phyloP scores from a whole-genome alignment of 1,284 basidiomycete genomes.

The Blastosporella zonata region DNA sequence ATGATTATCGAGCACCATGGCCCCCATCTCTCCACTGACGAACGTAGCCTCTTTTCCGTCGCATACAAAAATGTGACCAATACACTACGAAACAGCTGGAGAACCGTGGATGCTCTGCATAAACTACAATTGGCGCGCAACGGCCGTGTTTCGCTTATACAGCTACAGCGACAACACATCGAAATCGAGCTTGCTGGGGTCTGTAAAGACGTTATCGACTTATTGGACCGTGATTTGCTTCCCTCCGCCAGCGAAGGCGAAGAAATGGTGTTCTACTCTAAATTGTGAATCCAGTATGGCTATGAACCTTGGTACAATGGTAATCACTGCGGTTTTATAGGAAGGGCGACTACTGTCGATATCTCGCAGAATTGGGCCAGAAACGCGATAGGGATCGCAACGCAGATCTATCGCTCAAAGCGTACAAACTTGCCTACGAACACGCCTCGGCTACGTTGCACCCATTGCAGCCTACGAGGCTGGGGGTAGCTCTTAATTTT shows the following conservation, averaged over 20 bases:
- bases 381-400: slow-evolving; percentile 45
- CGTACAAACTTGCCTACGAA: slow-evolving; percentile 67
- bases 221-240: slow-evolving; percentile 53
- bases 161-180: slow-evolving; percentile 49
- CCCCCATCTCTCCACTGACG: slow-evolving; percentile 53
- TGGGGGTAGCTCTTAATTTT: slow-evolving; percentile 94
- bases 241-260: slow-evolving; percentile 56
- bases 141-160: slow-evolving; percentile 45
- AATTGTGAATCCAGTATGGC: slow-evolving; percentile 46
- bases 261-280: slow-evolving; percentile 66
- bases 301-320: not conserved
- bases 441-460: slow-evolving; percentile 57
- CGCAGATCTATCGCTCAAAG: slow-evolving; percentile 54
- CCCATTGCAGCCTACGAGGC: slow-evolving; percentile 66
- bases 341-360: slow-evolving; percentile 71
- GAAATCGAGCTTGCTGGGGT: slow-evolving; percentile 53
- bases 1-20: slow-evolving; percentile 46
- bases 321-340: slow-evolving; percentile 29
- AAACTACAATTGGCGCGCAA: slow-evolving; percentile 40
- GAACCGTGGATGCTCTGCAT: slow-evolving; percentile 54
- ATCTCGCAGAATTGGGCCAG: slow-evolving; percentile 61
- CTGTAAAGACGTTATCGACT: slow-evolving; percentile 56
- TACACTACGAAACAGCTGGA: slow-evolving; percentile 59
- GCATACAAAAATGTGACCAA: slow-evolving; percentile 71
- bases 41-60: slow-evolving; percentile 66